Percentiles rank a stretch among this genome's conserved stretches.
These are phyloP conservation scores for Cyberlindnera xylosilytica DNA, from an alignment of 805 yeast genomes.

Conservation along the genomic window DNA sequence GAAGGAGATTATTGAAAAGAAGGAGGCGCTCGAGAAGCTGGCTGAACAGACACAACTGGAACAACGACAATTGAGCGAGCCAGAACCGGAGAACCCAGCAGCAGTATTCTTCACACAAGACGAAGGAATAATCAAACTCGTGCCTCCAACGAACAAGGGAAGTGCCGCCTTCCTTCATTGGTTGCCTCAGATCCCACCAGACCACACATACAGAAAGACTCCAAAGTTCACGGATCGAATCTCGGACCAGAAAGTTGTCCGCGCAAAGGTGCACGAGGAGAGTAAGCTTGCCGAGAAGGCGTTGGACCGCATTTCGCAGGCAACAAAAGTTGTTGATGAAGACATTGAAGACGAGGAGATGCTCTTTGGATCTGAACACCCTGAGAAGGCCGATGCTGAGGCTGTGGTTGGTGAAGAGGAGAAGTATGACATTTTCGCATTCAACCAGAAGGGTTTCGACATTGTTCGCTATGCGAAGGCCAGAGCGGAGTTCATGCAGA, in stretches of 20 bases:
- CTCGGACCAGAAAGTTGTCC: slow-evolving; percentile 66
- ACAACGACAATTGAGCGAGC: slow-evolving; percentile 13
- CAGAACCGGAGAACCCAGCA: slow-evolving; percentile 40
- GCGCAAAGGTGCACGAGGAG: slow-evolving; percentile 74
- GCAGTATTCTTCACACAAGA: slow-evolving; percentile 52
- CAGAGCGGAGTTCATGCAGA: slow-evolving; percentile 35
- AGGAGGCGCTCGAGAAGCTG: slow-evolving; percentile 12
- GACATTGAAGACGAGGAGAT: background rate
- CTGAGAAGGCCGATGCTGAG: background rate
- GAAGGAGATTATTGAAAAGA: slow-evolving; percentile 18
- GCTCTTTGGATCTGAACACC: too few species aligned
- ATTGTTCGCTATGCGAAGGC: slow-evolving; percentile 54
- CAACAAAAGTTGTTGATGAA: slow-evolving; percentile 10
- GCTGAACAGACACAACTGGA: slow-evolving; percentile 13
- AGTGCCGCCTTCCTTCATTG: slow-evolving; percentile 60
- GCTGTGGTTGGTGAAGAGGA: background rate
- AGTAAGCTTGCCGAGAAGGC: slow-evolving; percentile 80
- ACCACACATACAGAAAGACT: slow-evolving; percentile 82
- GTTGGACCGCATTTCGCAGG: slow-evolving; percentile 49
- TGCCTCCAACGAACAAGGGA: slow-evolving; percentile 45
- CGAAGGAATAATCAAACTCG: slow-evolving; percentile 49
- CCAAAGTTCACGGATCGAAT: slow-evolving; percentile 61
- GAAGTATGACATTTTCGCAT: slow-evolving; percentile 1
- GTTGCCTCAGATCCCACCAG: slow-evolving; percentile 91
- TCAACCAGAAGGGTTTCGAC: slow-evolving; percentile 38